Base-by-base conservation (phyloP, 2,329 filamentous ascomycete species). In the Penicillium verrucosum region DNA sequence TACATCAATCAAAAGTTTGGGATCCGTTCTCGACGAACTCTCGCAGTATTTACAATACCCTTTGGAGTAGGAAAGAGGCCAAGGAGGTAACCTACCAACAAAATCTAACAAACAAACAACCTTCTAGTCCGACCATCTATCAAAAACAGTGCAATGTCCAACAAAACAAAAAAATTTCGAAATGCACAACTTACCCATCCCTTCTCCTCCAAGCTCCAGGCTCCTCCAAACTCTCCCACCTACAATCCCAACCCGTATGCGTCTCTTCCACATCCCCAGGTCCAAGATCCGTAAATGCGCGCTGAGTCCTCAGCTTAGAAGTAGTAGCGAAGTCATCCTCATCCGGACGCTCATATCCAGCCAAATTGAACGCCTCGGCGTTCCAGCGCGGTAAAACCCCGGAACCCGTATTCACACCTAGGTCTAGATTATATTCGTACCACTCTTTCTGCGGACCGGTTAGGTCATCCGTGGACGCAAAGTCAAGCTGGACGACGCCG, bases 271-370 rank as follows among this genome's bases (percentile, higher is more conserved):
- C 27, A 58, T 70, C 63, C 6, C 61, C 60, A 8, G 58, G 46
- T 5, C 54, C 57, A 14, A 70, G 43, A 18, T 57, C 56, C 56
- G 58, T 63, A 32, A 72, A 71, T 0, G 67, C 62, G 56, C 69
- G 63, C 60, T 77, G 75, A 25, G 62, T 68, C 54, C 74, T 69
- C 50, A 77, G 51, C 53, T 68, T 72, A 9, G 72, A 69, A 4
- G 69, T 69, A 16, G 64, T 67, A 10, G 65, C 69, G 23, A 63
- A 61, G 46, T 73, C 68, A 49, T 68, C 68, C 2, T 63, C 61
- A 38, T 72, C 66, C 1, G 76, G 76, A 5, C 77, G 71, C 57
- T 79, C 77, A 60, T 79, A 78, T 4, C 76, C 77, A 5, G 75
- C 75, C 44, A 79, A 60, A 23, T 73, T 70, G 23, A 78, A 57